Base-by-base conservation (phyloP, 192 early-diverging fungal genomes). In the Gamsiella multidivaricata region DNA sequence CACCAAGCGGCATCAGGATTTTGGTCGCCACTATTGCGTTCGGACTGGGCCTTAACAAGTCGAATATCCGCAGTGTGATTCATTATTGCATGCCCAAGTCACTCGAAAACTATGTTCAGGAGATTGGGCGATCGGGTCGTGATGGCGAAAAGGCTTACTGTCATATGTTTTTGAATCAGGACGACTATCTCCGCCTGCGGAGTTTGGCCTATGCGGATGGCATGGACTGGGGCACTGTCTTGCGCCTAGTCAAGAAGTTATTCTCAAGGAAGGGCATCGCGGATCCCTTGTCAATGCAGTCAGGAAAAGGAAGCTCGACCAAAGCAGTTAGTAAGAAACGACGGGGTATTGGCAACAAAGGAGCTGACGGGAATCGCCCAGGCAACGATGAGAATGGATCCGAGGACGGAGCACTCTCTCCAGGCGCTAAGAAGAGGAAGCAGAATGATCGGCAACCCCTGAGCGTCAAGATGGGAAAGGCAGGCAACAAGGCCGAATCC, bases 101-200 rank as follows among this genome's bases (percentile, higher is more conserved):
- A 54, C 66, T 92, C 22, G 92, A 93, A 79, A 89, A 89, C 34
- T 92, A 91, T 69, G 88, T 86, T 11, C 95, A 97, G 73, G 93
- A 94, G 80, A 85, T 81, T 46, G 91, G 91, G 0, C 86, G 91
- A 17, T 87, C 89, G 0, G 91, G 91, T 34, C 82, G 91, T 20
- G 91, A 92, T 52, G 88, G 88, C 1, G 58, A 61, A 1, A 80
- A 75, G 15, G 80, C 57, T 0, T 78, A 69, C 32, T 78, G 74
- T 26, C 74, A 78, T 31, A 78, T 90, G 79, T 84, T 90, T n/a
- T 63, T 90, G 60, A 83, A 80, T 18, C 80, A 76, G 14, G 63
- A 81, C 22, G 70, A 85, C 33, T 85, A 85, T 26, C 61, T 83
- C 6, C 63, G 71, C 3, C 52, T 85, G 23, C 53, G 84, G n/a